These are phyloP conservation scores for Pilasporangium apinafurcum DNA, from an alignment of 352 stramenopile genomes.

Conservation along the genomic window DNA sequence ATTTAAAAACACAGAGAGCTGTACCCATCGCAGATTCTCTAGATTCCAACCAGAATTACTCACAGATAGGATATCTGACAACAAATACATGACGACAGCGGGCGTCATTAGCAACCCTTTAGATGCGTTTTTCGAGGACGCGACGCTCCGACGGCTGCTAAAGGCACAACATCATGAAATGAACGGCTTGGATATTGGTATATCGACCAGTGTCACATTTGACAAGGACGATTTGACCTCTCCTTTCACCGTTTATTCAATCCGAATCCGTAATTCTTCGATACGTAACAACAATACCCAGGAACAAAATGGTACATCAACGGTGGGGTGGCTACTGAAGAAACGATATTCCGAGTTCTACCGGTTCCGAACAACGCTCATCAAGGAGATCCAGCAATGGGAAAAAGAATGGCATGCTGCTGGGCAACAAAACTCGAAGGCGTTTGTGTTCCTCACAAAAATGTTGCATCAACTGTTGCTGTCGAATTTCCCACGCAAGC, in stretches of 20 bases:
- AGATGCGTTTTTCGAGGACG: no score
- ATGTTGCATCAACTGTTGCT: constrained; percentile 30
- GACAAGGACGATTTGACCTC: constrained; percentile 8
- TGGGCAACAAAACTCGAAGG: constrained; percentile 28
- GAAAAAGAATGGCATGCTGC: constrained; percentile 29
- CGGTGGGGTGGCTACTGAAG: constrained; percentile 25
- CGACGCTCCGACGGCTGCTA: constrained; percentile 46
- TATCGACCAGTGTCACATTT: constrained; percentile 12
- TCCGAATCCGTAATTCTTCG: constrained; percentile 38
- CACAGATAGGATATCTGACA: no score
- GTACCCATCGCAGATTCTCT: no score
- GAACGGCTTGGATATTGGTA: constrained; percentile 39
- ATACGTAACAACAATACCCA: constrained; percentile 13
- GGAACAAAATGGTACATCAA: no score
- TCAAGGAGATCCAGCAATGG: constrained; percentile 14
- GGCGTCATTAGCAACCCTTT: no score
- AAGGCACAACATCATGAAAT: constrained; percentile 47
- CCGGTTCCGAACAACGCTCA: constrained; percentile 13
- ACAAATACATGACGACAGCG: no score
- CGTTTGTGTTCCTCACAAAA: constrained; percentile 33
- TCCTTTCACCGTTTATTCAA: constrained; percentile 49
- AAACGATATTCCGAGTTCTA: constrained; percentile 29
- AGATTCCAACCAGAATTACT: no score
- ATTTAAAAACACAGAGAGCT: no score
- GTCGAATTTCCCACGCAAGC: constrained; percentile 44